Conservation (phyloP, 2,329 filamentous ascomycete species). For the Salinomyces thailandicus region DNA sequence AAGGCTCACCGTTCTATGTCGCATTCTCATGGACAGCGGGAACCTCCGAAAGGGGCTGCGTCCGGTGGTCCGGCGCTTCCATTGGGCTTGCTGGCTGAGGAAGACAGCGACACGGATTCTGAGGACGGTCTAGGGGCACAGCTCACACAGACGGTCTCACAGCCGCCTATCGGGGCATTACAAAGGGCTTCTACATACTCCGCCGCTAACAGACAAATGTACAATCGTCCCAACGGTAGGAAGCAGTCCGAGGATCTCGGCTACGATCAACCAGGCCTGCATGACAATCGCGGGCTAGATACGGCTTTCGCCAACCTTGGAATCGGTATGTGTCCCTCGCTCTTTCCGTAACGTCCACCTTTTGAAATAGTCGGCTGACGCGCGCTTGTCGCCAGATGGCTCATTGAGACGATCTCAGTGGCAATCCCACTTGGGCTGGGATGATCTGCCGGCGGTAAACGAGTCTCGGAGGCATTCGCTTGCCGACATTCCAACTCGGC, state of each 20-base stretch:
- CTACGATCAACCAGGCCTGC: neutral
- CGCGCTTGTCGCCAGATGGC: constrained; percentile 12
- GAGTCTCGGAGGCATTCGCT: constrained; percentile 75
- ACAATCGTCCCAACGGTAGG: neutral
- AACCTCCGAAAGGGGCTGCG: constrained; percentile 12
- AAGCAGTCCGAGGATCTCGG: constrained; percentile 1
- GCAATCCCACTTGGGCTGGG: constrained; percentile 61
- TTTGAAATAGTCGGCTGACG: constrained; percentile 1
- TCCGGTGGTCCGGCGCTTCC: constrained; percentile 15
- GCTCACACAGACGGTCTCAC: constrained; percentile 24
- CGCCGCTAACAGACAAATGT: constrained; percentile 12
- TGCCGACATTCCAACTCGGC: constrained; percentile 36
- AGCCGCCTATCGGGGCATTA: constrained; percentile 21
- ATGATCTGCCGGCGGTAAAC: constrained; percentile 49
- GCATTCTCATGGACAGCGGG: constrained; percentile 55
- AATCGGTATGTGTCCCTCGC: constrained; percentile 15
- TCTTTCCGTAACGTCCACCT: constrained; percentile 46
- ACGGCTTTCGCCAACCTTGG: constrained; percentile 19
- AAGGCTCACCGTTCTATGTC: constrained; percentile 94
- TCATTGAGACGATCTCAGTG: constrained; percentile 40
- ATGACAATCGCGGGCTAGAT: constrained; percentile 11
- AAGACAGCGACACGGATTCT: constrained; percentile 15
- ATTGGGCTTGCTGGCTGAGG: constrained; percentile 21
- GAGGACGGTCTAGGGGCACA: constrained; percentile 16
- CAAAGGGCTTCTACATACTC: constrained; percentile 24